Evolutionary conservation across 371 early-diverging fungal species (phyloP).

Genomic region (Syncephalis plumigaleata): DNA sequence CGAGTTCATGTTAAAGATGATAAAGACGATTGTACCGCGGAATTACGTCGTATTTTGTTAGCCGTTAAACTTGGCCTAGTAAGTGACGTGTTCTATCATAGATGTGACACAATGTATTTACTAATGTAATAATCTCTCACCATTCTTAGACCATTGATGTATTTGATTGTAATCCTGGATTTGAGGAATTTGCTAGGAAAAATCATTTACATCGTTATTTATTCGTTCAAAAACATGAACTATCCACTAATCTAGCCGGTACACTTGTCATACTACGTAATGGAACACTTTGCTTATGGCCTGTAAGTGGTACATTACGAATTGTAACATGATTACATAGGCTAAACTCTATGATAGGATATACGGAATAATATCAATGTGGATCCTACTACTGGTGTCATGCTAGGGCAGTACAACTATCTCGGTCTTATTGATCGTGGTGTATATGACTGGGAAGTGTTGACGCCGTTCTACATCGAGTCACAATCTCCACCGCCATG

Average conservation of each 20-base stretch:
- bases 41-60: background rate
- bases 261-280: background rate
- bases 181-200: conserved; percentile 4
- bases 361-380: background rate
- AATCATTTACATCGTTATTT: conserved; percentile 6
- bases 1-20: background rate
- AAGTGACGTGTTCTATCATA: background rate
- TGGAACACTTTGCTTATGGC: conserved; percentile 1
- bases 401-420: conserved; percentile 4
- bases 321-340: too few species aligned
- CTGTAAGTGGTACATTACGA: background rate
- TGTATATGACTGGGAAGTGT: conserved; percentile 6
- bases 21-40: background rate
- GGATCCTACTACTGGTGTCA: background rate
- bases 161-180: conserved; percentile 2
- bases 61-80: background rate
- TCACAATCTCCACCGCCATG: conserved; percentile 2
- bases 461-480: conserved; percentile 5
- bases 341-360: background rate
- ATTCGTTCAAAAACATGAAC: conserved; percentile 2
- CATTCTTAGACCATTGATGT: background rate
- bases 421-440: conserved; percentile 3
- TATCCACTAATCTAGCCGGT: background rate
- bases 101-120: too few species aligned
- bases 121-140: too few species aligned